Evolutionary conservation across 306 rosid species (phyloP).

Genomic region (Calophaca sinica): DNA sequence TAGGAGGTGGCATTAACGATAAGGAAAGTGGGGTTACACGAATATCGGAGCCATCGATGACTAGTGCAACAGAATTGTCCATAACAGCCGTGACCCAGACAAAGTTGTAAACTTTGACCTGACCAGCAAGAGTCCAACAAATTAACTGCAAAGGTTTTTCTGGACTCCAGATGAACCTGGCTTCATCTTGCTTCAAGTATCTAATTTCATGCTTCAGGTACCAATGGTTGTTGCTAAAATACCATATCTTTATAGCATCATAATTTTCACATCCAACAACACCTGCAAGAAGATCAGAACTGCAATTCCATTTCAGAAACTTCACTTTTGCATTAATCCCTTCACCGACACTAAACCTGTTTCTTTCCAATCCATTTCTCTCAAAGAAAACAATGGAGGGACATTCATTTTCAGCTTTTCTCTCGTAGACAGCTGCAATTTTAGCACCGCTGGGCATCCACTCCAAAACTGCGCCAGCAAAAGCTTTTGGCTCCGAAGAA

Average conservation of each 20-base stretch:
- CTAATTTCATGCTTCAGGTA: conserved; percentile 86
- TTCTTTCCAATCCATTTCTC: conserved; percentile 93
- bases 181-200: conserved; percentile 69
- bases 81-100: conserved; percentile 80
- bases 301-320: conserved; percentile 88
- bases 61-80: conserved; percentile 77
- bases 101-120: conserved; percentile 70
- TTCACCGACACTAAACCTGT: conserved; percentile 72
- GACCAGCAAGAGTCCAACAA: conserved; percentile 92
- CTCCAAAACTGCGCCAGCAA: conserved; percentile 73
- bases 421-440: conserved; percentile 81
- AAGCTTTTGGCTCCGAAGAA: conserved; percentile 72
- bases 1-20: conserved; percentile 87
- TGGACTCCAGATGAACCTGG: conserved; percentile 84
- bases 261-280: conserved; percentile 71
- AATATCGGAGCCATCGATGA: conserved; percentile 73
- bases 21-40: conserved; percentile 78
- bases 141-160: conserved; percentile 74
- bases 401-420: conserved; percentile 64
- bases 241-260: conserved; percentile 84
- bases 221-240: conserved; percentile 93
- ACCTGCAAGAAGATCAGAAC: conserved; percentile 96
- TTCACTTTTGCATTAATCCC: conserved; percentile 60
- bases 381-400: conserved; percentile 83
- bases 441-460: conserved; percentile 99